Percentiles rank a stretch among this genome's conserved stretches.
phyloP scores from a whole-genome alignment of 805 yeast genomes.

The Yarrowia sp. region DNA sequence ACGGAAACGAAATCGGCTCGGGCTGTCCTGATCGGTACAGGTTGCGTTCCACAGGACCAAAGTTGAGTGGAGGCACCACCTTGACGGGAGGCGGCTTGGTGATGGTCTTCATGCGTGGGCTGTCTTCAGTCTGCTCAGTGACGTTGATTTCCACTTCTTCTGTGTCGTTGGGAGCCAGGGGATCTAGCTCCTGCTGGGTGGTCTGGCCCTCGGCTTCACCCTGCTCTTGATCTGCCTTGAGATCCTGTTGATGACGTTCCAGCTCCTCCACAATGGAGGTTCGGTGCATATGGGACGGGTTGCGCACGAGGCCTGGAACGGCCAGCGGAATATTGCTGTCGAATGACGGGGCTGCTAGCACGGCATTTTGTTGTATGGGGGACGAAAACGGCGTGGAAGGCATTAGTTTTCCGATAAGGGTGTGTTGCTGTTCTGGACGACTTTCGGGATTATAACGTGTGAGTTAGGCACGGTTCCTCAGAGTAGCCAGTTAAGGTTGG shows the following conservation, averaged over 20 bases:
- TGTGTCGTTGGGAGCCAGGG: not conserved
- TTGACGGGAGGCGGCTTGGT: slow-evolving; percentile 31
- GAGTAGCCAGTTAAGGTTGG: slow-evolving; percentile 1
- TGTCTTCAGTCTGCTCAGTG: not conserved
- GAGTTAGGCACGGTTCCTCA: too few species aligned
- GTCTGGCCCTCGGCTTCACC: not conserved
- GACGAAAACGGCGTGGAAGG: slow-evolving; percentile 25
- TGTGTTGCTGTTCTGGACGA: not conserved
- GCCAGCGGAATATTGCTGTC: slow-evolving; percentile 20
- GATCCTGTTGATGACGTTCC: slow-evolving; percentile 19
- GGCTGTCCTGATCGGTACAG: slow-evolving; percentile 94
- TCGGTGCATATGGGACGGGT: slow-evolving; percentile 15
- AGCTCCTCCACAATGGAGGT: slow-evolving; percentile 22
- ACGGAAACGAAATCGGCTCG: slow-evolving; percentile 85
- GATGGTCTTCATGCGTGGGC: slow-evolving; percentile 27
- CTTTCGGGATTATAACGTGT: not conserved
- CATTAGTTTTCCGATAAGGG: not conserved
- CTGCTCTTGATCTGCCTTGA: not conserved
- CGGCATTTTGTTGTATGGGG: slow-evolving; percentile 23
- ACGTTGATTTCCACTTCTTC: not conserved
- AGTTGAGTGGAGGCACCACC: slow-evolving; percentile 85
- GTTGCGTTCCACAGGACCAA: slow-evolving; percentile 88
- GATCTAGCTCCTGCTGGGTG: not conserved
- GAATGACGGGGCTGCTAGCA: slow-evolving; percentile 16
- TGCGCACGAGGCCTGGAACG: slow-evolving; percentile 9